Conservation (phyloP, 2,329 filamentous ascomycete genomes). For the Pyrenophora seminiperda region DNA sequence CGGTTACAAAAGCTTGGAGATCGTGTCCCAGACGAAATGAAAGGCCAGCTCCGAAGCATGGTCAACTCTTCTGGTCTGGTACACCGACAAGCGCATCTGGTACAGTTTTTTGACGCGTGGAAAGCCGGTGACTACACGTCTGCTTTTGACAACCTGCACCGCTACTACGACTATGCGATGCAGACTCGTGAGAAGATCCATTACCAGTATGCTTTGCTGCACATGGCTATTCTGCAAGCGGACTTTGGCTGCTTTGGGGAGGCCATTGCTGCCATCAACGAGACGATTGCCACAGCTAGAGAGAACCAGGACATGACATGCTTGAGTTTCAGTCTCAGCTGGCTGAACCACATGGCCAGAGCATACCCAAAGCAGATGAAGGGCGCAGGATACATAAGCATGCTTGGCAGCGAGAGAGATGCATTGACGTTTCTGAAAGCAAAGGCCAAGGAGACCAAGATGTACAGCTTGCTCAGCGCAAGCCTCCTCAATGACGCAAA, state of each 20-base stretch:
- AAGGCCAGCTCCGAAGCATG: slow-evolving; percentile 70
- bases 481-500: slow-evolving; percentile 86
- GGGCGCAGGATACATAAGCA: slow-evolving; percentile 71
- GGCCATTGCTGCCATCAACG: slow-evolving; percentile 91
- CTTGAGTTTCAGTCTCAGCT: slow-evolving; percentile 92
- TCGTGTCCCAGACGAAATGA: slow-evolving; percentile 76
- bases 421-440: slow-evolving; percentile 81
- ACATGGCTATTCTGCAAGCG: slow-evolving; percentile 88
- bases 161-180: slow-evolving; percentile 97
- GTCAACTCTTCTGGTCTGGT: slow-evolving; percentile 69
- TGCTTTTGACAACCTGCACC: slow-evolving; percentile 87
- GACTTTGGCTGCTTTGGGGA: slow-evolving; percentile 93
- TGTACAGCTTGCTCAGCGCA: slow-evolving; percentile 83
- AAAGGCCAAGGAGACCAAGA: slow-evolving; percentile 83
- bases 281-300: slow-evolving; percentile 90
- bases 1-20: slow-evolving; percentile 86
- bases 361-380: slow-evolving; percentile 77
- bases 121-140: slow-evolving; percentile 86
- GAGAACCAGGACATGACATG: slow-evolving; percentile 93
- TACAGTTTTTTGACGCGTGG: slow-evolving; percentile 91
- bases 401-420: slow-evolving; percentile 79
- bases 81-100: slow-evolving; percentile 76
- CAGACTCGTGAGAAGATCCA: slow-evolving; percentile 80
- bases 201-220: slow-evolving; percentile 94
- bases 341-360: slow-evolving; percentile 93